Conservation (phyloP, 768 basidiomycete genomes). For the Pluteus cervinus region DNA sequence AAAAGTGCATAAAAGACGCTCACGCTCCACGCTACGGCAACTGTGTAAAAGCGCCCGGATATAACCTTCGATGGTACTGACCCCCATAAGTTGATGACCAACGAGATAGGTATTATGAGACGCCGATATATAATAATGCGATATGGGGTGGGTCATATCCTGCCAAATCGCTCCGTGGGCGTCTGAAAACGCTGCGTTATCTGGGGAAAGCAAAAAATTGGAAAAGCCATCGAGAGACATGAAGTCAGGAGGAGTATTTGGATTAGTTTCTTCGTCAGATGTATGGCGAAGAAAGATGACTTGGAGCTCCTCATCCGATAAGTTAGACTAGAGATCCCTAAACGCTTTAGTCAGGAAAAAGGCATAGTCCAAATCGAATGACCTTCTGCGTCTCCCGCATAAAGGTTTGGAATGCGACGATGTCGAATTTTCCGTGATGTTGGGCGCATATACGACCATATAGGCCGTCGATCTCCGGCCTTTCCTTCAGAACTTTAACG, state of each 20-base stretch:
- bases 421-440: slow-evolving; percentile 32
- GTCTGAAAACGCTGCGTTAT: slow-evolving; percentile 56
- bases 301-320: slow-evolving; percentile 25
- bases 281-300: slow-evolving; percentile 31
- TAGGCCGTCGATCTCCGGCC: slow-evolving; percentile 73
- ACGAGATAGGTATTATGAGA: slow-evolving; percentile 86
- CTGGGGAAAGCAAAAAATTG: slow-evolving; percentile 72
- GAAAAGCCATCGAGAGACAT: slow-evolving; percentile 64
- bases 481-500: slow-evolving; percentile 75
- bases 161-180: slow-evolving; percentile 45
- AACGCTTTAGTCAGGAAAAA: slow-evolving; percentile 1
- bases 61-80: slow-evolving; percentile 79
- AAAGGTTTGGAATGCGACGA: slow-evolving; percentile 37
- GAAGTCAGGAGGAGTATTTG: slow-evolving; percentile 10
- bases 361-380: slow-evolving; percentile 5
- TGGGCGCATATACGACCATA: slow-evolving; percentile 34
- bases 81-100: slow-evolving; percentile 72
- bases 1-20: slow-evolving; percentile 41
- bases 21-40: slow-evolving; percentile 79
- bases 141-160: slow-evolving; percentile 85
- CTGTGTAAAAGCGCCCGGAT: slow-evolving; percentile 82
- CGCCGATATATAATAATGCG: slow-evolving; percentile 87
- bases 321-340: slow-evolving; percentile 23
- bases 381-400: slow-evolving; percentile 40
- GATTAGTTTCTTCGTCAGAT: slow-evolving; percentile 6